phyloP scores from a whole-genome alignment of 495 filamentous ascomycete genomes.

The Tirmania nivea region DNA sequence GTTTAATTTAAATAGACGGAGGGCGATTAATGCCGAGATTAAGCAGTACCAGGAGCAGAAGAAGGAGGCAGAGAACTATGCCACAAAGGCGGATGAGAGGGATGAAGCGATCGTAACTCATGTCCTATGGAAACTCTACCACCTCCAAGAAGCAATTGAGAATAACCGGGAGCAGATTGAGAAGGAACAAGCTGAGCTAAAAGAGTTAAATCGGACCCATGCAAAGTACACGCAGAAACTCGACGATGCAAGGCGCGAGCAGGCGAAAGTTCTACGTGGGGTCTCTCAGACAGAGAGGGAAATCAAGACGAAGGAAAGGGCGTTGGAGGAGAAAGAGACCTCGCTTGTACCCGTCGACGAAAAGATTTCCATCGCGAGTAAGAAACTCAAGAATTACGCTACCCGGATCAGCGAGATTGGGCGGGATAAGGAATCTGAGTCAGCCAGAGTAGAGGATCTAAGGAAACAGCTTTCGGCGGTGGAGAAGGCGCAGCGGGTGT shows the following conservation, averaged over 20 bases:
- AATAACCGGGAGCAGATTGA: constrained; percentile 78
- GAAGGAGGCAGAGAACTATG: constrained; percentile 79
- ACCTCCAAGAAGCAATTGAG: constrained; percentile 84
- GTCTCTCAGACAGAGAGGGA: constrained; percentile 60
- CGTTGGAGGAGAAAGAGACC: constrained; percentile 69
- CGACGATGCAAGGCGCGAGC: constrained; percentile 69
- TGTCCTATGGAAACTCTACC: constrained; percentile 89
- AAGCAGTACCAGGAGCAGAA: constrained; percentile 96
- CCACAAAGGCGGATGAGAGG: constrained; percentile 65
- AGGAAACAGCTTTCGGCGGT: constrained; percentile 64
- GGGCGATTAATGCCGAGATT: constrained; percentile 93
- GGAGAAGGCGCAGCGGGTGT: constrained; percentile 72
- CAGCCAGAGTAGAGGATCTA: constrained; percentile 39
- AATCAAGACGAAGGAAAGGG: constrained; percentile 71
- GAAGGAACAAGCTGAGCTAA: constrained; percentile 85
- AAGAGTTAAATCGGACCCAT: constrained; percentile 72
- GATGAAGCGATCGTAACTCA: constrained; percentile 88
- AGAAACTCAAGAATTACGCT: constrained; percentile 42
- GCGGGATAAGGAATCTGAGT: constrained; percentile 54
- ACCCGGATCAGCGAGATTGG: constrained; percentile 45
- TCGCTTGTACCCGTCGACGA: constrained; percentile 73
- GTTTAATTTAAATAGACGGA: constrained; percentile 63
- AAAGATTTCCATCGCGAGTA: constrained; percentile 64
- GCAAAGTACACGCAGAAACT: constrained; percentile 65
- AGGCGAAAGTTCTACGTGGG: constrained; percentile 55